phyloP scores from a whole-genome alignment of 2,329 filamentous ascomycete genomes.

The Nothophaeocryptopus gaeumannii region DNA sequence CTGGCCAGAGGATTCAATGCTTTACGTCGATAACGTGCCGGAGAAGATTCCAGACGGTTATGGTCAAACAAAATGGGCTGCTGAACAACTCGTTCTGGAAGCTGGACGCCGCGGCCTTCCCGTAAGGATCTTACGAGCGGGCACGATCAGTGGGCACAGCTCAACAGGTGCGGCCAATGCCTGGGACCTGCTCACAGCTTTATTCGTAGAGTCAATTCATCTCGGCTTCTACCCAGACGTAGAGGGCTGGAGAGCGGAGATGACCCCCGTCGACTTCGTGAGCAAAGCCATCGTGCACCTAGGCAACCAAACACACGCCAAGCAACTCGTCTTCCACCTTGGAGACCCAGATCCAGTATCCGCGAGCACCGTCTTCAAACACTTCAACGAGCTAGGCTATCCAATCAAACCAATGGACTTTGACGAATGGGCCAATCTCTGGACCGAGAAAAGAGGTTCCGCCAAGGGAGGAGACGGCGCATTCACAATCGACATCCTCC shows the following conservation, averaged over 20 bases:
- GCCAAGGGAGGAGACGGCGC: slow-evolving; percentile 65
- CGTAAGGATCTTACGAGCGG: slow-evolving; percentile 68
- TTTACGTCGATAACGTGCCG: slow-evolving; percentile 66
- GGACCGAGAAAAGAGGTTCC: slow-evolving; percentile 67
- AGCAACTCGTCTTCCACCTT: slow-evolving; percentile 69
- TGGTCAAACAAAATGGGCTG: slow-evolving; percentile 78
- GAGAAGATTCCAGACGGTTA: slow-evolving; percentile 69
- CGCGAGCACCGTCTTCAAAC: slow-evolving; percentile 63
- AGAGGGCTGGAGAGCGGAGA: slow-evolving; percentile 73
- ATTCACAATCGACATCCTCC: slow-evolving; percentile 75
- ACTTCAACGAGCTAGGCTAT: slow-evolving; percentile 66
- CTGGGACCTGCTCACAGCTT: slow-evolving; percentile 72
- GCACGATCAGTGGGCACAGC: slow-evolving; percentile 77
- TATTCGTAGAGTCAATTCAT: slow-evolving; percentile 74
- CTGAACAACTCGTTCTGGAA: slow-evolving; percentile 70
- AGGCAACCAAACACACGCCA: slow-evolving; percentile 59
- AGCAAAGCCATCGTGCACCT: slow-evolving; percentile 70
- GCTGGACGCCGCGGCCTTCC: slow-evolving; percentile 67
- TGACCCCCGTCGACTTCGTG: slow-evolving; percentile 81
- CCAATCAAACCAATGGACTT: slow-evolving; percentile 64
- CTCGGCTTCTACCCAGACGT: slow-evolving; percentile 69
- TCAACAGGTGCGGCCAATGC: slow-evolving; percentile 71
- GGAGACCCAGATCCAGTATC: slow-evolving; percentile 69
- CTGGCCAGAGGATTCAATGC: slow-evolving; percentile 67
- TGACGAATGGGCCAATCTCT: slow-evolving; percentile 71